These are phyloP conservation scores for Alternaria sp. DNA, from an alignment of 2,329 filamentous ascomycete genomes.

Conservation along the genomic window DNA sequence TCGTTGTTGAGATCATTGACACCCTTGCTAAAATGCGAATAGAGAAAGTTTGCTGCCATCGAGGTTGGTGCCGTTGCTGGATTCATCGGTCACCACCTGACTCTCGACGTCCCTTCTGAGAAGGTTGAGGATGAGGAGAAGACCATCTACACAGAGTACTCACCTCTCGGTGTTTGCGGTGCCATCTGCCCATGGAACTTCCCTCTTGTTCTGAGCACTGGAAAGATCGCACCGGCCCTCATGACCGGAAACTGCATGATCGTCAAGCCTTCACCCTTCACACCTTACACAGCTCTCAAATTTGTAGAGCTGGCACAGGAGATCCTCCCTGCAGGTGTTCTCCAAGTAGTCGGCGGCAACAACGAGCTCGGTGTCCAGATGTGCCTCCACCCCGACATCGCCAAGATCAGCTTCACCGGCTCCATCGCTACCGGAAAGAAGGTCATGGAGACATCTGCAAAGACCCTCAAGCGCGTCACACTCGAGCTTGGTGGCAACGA, in stretches of 20 bases:
- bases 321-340: constrained; percentile 67
- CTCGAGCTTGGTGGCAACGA: constrained; percentile 70
- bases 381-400: constrained; percentile 64
- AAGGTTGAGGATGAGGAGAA: constrained; percentile 54
- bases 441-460: constrained; percentile 63
- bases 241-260: constrained; percentile 64
- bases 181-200: constrained; percentile 56
- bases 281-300: constrained; percentile 65
- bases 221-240: constrained; percentile 64
- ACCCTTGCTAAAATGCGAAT: constrained; percentile 10
- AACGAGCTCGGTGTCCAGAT: constrained; percentile 66
- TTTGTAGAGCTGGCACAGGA: constrained; percentile 63
- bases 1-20: no score
- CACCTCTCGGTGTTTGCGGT: constrained; percentile 55
- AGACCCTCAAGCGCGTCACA: constrained; percentile 66
- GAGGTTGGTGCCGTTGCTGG: constrained; percentile 47
- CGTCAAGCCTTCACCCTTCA: constrained; percentile 64
- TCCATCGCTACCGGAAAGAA: constrained; percentile 66
- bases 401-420: constrained; percentile 70
- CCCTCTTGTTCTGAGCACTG: constrained; percentile 59
- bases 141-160: constrained; percentile 54
- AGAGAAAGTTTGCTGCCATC: constrained; percentile 51
- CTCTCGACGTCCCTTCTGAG: constrained; percentile 47
- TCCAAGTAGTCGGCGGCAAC: constrained; percentile 66
- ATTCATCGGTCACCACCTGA: constrained; percentile 49